Evolutionary conservation across 108 stramenopile species (phyloP), one percentile per base, ranked within the genome.

Genomic region (Fistulifera pelliculosa): DNA sequence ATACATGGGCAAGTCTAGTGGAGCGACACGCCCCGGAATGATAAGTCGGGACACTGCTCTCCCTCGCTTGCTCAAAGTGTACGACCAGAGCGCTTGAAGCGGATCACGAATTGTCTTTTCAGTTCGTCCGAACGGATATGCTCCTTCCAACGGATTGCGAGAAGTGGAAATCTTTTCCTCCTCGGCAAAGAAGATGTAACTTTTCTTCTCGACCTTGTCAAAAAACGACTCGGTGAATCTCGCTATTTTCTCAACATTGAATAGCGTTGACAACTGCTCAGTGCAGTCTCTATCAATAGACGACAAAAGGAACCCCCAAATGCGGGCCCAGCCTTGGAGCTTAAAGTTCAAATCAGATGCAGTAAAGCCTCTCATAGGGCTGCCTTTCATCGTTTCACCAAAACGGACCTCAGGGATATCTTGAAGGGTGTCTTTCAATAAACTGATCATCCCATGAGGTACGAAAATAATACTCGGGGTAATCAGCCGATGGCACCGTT

Each of bases 301-400:
- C 21, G 44, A 18, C 44, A 45, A 18, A 35, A 45, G 19, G 11
- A 8, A 5, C 5, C 19, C 19, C 17, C 17, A 21, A 5, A 45
- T 8, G 8, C 8, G 31, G 8, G 31, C 31, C 31, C 3, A 8
- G 8, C 31, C 31, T 8, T 35, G 31, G 8, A 35, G 3, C 11
- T 18, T 45, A 45, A 21, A 45, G 21, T 45, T 45, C 44, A 45
- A 11, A 45, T 45, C 44, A 21, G 44, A 5, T 5, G 44, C 44
- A 5, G 19, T 21, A 21, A 45, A 45, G 44, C 44, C 44, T 35
- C 8, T 35, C 11, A 18, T 18, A 10, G 2, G 5, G 7, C 11
- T 21, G 6, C 44, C 21, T 45, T 2, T 21, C 21, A 18, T 45
- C 7, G 19, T 21, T 18, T 21, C 5, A 21, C 44, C 21, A 11